phyloP scores from a whole-genome alignment of 1,139 yeast species.

The Hyphopichia burtonii region DNA sequence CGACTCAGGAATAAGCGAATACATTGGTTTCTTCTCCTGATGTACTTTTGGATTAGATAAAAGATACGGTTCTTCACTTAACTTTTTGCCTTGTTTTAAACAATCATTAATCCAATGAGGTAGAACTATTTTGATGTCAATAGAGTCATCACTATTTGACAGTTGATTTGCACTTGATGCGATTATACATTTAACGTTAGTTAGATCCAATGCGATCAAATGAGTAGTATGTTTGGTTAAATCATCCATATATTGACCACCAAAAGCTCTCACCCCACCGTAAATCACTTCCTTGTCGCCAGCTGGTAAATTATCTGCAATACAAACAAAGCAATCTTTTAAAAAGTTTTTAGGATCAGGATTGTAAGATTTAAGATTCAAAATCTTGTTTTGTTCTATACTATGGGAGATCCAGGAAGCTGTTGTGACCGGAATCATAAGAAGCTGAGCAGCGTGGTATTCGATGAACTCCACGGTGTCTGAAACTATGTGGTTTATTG shows the following conservation, averaged over 20 bases:
- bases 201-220: slow-evolving; percentile 56
- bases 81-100: slow-evolving; percentile 47
- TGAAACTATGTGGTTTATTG: slow-evolving; percentile 57
- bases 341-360: slow-evolving; percentile 72
- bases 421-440: slow-evolving; percentile 69
- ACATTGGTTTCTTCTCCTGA: background rate
- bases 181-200: slow-evolving; percentile 49
- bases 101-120: slow-evolving; percentile 82
- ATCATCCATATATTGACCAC: slow-evolving; percentile 69
- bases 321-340: slow-evolving; percentile 59
- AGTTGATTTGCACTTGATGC: slow-evolving; percentile 33
- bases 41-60: slow-evolving; percentile 29
- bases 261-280: slow-evolving; percentile 68
- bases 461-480: slow-evolving; percentile 53
- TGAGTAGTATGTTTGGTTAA: slow-evolving; percentile 76
- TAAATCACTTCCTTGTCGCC: slow-evolving; percentile 66
- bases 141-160: slow-evolving; percentile 23
- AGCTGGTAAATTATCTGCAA: slow-evolving; percentile 54
- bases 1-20: background rate
- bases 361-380: slow-evolving; percentile 54
- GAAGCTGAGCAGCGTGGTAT: slow-evolving; percentile 46
- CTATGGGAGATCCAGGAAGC: slow-evolving; percentile 64
- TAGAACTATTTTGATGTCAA: slow-evolving; percentile 57
- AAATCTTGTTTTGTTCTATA: slow-evolving; percentile 37
- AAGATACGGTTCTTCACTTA: slow-evolving; percentile 55